Base-by-base conservation (phyloP, 1,284 basidiomycete species). In the Leccinum fuscescens region DNA sequence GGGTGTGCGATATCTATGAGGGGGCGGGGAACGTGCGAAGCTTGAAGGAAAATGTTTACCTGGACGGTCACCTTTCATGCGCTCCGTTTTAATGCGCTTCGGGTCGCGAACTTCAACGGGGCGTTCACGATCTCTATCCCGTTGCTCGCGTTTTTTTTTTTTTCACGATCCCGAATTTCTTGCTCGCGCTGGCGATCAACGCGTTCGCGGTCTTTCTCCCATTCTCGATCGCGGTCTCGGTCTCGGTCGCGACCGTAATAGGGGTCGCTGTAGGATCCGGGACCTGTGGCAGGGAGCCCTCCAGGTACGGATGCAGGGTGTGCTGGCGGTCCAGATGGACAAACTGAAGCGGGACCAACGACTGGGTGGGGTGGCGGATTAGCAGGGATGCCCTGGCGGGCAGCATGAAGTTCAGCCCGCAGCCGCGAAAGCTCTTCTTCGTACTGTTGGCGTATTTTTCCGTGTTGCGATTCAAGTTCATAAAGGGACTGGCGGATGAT, bases 381-480 rank as follows among this genome's bases (percentile, higher is more conserved):
- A 56, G 67, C 55, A 29, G 73, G 70, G 55, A 69, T 69, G 37
- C 71, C 64, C 54, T 78, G 76, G 9, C 80, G 77, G 15, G 78
- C 65, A 2, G 77, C 68, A 58, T 88, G 85, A 48, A 92, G 78
- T 66, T 92, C 88, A 12, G 80, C 74, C 27, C 87, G 82, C 12
- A 93, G 79, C 35, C 88, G 80, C 11, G 80, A 76, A 58, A 92
- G 80, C 65, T 93, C 91, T 11, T 87, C 84, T 68, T 93, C 89
- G 68, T 90, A 92, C 76, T 87, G 83, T 67, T 84, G 80, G 49
- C 89, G 82, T 64, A 90, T 83, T 72, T 88, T 87, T 61, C 80
- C 80, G 66, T 93, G 90, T 62, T 86, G 83, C 15, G 83, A 79
- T 69, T 93, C 91, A 57, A 94, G 85, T 59, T 93, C 90, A 71